Evolutionary conservation across 176 grass and related monocot species (phyloP), one percentile per base, ranked within the genome.

Genomic region (Carex scoparia): DNA sequence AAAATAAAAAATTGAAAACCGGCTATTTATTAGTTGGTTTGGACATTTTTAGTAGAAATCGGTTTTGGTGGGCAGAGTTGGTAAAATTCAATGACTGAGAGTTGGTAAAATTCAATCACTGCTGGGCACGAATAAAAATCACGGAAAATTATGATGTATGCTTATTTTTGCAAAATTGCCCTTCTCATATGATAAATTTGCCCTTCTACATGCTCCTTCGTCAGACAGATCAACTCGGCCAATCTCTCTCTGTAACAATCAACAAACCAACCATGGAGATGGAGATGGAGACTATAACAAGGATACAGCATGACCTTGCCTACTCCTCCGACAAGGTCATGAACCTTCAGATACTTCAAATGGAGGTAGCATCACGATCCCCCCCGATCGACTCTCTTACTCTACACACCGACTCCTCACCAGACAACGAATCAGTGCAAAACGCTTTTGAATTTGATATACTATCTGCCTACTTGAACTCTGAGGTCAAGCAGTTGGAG

Each of bases 321-420:
- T 98, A 93, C 89, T 92, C 88, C 61, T 93, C 96, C 0, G 93
- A 94, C 58, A 98, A 98, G 56, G 85, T 95, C 2, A 60, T 98
- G 38, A 98, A 95, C 84, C 72, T 98, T 66, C 93, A 98, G 83
- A 95, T 98, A 83, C 18, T 95, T 70, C 79, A 92, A 72, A 90
- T 98, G 96, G 89, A 95, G 88, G 87, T 98, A 77, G 88, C 90
- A 42, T 79, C 64, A 14, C 90, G 61, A 57, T 88, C 86, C 51
- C 88, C 75, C 66, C 89, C 90, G 67, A 71, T 98, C 66, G 93
- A 93, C 61, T 88, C 89, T 56, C 62, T 63, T 63, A 71, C 27
- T 10, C 82, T 86, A 27, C 92, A 94, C 49, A 60, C 81, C 68
- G 85, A 86, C 37, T 87, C 86, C 81, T 18, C 90, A 37, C 82